Conservation (phyloP, 495 filamentous ascomycete genomes). For the Oidiodendron maius region DNA sequence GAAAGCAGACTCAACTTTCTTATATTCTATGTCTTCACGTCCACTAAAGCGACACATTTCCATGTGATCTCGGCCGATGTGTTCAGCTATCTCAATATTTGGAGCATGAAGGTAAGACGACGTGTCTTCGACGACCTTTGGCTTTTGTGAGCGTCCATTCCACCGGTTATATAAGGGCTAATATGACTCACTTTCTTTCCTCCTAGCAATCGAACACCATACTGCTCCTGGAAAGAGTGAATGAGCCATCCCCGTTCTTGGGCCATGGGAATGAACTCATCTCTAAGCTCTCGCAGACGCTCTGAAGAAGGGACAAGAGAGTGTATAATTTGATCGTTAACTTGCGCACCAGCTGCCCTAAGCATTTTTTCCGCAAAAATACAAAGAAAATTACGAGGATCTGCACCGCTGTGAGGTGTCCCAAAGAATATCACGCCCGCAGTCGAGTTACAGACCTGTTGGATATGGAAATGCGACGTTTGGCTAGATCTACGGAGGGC, state of each 20-base stretch:
- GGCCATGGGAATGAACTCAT: slow-evolving; percentile 18
- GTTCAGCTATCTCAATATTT: slow-evolving; percentile 10
- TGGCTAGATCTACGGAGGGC: slow-evolving; percentile 2
- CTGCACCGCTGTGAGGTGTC: slow-evolving; percentile 32
- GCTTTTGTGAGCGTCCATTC: slow-evolving; percentile 1
- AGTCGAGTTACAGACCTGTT: slow-evolving; percentile 23
- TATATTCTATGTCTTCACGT: slow-evolving; percentile 1
- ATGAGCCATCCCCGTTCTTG: slow-evolving; percentile 5
- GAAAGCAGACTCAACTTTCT: neutral
- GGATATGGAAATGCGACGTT: slow-evolving; percentile 27
- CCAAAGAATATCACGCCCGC: slow-evolving; percentile 35
- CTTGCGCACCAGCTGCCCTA: slow-evolving; percentile 9
- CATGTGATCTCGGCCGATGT: slow-evolving; percentile 7
- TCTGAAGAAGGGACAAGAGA: slow-evolving; percentile 17
- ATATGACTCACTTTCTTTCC: slow-evolving; percentile 6
- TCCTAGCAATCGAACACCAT: slow-evolving; percentile 7
- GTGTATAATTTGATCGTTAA: slow-evolving; percentile 18
- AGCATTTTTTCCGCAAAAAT: slow-evolving; percentile 7
- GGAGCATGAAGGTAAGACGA: slow-evolving; percentile 14
- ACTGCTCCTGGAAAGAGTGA: slow-evolving; percentile 23
- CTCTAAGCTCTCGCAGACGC: slow-evolving; percentile 17
- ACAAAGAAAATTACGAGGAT: slow-evolving; percentile 12
- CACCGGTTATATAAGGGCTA: neutral
- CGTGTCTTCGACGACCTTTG: slow-evolving; percentile 17
- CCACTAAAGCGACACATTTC: slow-evolving; percentile 9